Percentiles rank a stretch among this genome's conserved stretches.
Evolutionary conservation across 2,329 filamentous ascomycete species (phyloP).

Genomic region (Penicillium psychrosexuale): DNA sequence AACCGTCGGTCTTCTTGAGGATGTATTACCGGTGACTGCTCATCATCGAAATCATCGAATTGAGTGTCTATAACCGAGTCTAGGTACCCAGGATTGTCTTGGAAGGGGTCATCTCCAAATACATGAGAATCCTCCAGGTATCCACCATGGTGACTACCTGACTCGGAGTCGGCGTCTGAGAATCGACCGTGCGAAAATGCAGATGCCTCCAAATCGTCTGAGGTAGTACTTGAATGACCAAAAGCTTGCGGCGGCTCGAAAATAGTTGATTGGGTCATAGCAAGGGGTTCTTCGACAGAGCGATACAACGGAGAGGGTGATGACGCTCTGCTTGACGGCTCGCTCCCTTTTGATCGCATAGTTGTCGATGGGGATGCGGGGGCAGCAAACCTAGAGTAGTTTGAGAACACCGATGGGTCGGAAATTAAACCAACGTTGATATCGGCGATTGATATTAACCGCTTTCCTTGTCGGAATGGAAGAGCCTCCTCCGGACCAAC

Average conservation of each 20-base stretch:
- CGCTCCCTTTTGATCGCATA: constrained; percentile 33
- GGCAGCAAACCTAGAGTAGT: constrained; percentile 39
- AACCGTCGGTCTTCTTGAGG: constrained; percentile 4
- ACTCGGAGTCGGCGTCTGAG: constrained; percentile 43
- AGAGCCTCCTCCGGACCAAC: constrained; percentile 19
- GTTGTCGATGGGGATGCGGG: constrained; percentile 34
- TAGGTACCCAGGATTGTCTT: constrained; percentile 39
- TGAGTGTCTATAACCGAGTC: constrained; percentile 39
- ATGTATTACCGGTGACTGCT: constrained; percentile 21
- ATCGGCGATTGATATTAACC: constrained; percentile 45
- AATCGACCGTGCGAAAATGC: constrained; percentile 40
- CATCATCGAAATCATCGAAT: constrained; percentile 33
- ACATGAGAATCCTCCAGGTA: constrained; percentile 27
- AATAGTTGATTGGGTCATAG: constrained; percentile 41
- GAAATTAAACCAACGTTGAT: constrained; percentile 49
- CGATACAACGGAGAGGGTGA: constrained; percentile 28
- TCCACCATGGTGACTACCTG: constrained; percentile 25
- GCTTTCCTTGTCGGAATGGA: constrained; percentile 38
- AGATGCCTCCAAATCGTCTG: constrained; percentile 28
- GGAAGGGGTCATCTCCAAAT: constrained; percentile 31
- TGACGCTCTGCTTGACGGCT: constrained; percentile 27
- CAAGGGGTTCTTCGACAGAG: constrained; percentile 26
- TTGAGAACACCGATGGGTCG: constrained; percentile 49
- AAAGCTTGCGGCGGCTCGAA: constrained; percentile 29
- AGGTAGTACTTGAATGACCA: not conserved